Conservation (phyloP, 192 early-diverging fungal genomes). For the Podochytrium sp. region DNA sequence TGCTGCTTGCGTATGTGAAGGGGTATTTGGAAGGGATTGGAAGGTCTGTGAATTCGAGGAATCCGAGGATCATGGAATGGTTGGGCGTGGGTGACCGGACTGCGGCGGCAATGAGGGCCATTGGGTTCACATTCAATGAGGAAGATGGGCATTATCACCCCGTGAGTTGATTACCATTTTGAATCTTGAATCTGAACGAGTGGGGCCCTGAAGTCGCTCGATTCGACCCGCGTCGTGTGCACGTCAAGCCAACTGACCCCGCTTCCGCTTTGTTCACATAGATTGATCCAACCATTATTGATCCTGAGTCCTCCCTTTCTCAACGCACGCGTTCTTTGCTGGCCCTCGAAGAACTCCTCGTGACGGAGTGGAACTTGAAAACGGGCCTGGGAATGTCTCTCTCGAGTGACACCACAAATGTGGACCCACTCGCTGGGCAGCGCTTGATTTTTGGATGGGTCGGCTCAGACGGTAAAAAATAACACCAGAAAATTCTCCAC, state of each 20-base stretch:
- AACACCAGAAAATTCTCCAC: no score
- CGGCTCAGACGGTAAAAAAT: neutral
- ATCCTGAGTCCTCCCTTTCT: neutral
- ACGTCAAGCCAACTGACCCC: no score
- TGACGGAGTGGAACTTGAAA: slow-evolving; percentile 16
- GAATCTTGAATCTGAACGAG: no score
- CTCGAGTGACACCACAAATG: neutral
- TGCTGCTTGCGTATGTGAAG: neutral
- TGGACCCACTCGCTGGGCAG: neutral
- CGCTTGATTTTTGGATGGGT: neutral
- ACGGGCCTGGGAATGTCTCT: neutral
- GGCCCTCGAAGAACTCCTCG: neutral
- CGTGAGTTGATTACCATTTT: neutral
- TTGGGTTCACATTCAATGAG: slow-evolving; percentile 11
- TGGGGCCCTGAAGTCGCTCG: no score
- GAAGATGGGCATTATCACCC: slow-evolving; percentile 3
- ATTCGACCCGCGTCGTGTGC: no score
- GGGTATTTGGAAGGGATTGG: neutral
- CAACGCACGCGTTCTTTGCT: neutral
- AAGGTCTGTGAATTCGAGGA: slow-evolving; percentile 11
- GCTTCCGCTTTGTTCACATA: no score
- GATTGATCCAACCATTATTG: neutral
- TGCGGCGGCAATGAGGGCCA: neutral
- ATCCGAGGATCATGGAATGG: slow-evolving; percentile 1
- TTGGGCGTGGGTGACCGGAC: neutral